These are phyloP conservation scores for Elasticomyces elasticus DNA, from an alignment of 495 filamentous ascomycete species.

Conservation along the genomic window DNA sequence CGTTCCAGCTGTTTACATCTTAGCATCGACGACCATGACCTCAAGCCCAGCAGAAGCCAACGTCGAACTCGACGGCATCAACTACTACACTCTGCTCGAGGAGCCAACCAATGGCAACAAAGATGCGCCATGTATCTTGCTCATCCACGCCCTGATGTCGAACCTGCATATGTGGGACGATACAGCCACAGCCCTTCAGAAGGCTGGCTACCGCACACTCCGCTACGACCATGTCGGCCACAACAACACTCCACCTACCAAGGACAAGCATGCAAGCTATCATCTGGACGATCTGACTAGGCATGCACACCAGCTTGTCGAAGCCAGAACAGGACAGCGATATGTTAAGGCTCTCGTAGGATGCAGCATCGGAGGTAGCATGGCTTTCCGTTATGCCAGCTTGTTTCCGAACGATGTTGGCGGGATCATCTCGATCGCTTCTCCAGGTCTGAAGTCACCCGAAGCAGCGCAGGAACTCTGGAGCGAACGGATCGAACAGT, in stretches of 20 bases:
- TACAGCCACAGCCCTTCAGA: constrained; percentile 6
- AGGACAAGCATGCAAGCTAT: constrained; percentile 1
- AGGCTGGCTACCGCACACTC: constrained; percentile 14
- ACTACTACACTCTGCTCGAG: constrained; percentile 17
- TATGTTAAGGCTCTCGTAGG: constrained; percentile 11
- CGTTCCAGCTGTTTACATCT: no score
- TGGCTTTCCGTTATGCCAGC: constrained; percentile 16
- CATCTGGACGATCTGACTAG: constrained; percentile 20
- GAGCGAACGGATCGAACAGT: constrained; percentile 10
- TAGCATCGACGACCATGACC: no score
- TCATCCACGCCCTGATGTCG: constrained; percentile 17
- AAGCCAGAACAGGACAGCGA: constrained; percentile 5
- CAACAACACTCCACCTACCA: constrained; percentile 14
- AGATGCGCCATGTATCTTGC: constrained; percentile 12
- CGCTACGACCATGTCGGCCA: constrained; percentile 20
- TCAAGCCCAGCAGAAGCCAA: constrained; percentile 1
- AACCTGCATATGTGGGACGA: constrained; percentile 19
- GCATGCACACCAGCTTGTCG: constrained; percentile 17
- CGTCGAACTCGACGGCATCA: constrained; percentile 18
- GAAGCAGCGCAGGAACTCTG: constrained; percentile 10
- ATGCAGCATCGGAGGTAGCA: constrained; percentile 17
- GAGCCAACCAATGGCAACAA: not conserved
- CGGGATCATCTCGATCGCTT: constrained; percentile 11
- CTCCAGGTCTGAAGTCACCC: constrained; percentile 11
- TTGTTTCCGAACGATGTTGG: constrained; percentile 16